Evolutionary conservation across 2,329 filamentous ascomycete genomes (phyloP), one percentile per base, ranked within the genome.

Genomic region (Colletotrichum magnum): DNA sequence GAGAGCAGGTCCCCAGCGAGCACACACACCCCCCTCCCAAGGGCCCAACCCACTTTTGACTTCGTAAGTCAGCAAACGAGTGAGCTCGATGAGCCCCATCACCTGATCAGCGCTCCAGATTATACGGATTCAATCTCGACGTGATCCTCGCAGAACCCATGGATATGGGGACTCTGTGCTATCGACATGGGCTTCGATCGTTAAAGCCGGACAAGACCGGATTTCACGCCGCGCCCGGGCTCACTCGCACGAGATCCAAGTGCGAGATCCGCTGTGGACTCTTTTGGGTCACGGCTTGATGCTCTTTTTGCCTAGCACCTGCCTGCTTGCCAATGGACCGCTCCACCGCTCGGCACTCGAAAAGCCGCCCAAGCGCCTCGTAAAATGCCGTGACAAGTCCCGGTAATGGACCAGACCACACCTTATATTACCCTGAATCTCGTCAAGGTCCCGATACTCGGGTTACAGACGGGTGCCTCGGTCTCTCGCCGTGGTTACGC

Each of bases 361-460:
- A 56, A 69, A 69, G 67, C 56, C 67, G 56, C 66, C 66, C 66
- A 60, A 60, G 62, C 62, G 66, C 67, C 56, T 69, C 62, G 45
- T 50, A 69, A 50, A 57, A 69, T 66, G 62, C 67, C 67, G 62
- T 59, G 50, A 66, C 67, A 69, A 69, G 67, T 69, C 62, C 67
- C 67, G 67, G 56, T 36, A 51, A 69, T 69, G 62, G 56, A 57
- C 62, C 67, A 69, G 62, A 69, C 62, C 67, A 66, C 67, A 69
- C 67, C 62, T 69, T 66, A 69, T 66, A 69, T 69, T 58, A 67
- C 62, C 45, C 56, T 61, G 56, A 69, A 69, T 67, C 51, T 69
- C 57, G 67, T 57, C 66, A 66, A 56, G 56, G 26, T 56, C 56
- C 62, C 56, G 28, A 67, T 56, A 51, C 26, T 67, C 51, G 66